phyloP scores from a whole-genome alignment of 2,329 filamentous ascomycete genomes.

The Colletotrichum tropicale region DNA sequence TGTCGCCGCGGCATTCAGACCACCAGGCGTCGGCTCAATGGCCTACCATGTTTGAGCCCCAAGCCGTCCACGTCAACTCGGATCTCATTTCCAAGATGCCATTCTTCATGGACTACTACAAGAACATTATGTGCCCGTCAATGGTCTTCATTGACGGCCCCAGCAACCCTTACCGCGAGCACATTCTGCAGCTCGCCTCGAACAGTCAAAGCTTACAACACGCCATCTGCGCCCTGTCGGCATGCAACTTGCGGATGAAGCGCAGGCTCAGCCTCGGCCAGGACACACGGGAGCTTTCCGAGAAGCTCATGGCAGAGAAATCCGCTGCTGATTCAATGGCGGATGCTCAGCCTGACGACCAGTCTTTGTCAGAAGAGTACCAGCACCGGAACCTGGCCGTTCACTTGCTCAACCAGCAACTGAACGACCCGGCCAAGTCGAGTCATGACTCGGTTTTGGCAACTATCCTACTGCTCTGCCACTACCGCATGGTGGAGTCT shows the following conservation, averaged over 20 bases:
- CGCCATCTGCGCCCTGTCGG: conserved; percentile 86
- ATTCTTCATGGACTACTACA: conserved; percentile 92
- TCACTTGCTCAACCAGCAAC: conserved; percentile 80
- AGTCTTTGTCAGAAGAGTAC: conserved; percentile 77
- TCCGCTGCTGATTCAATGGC: conserved; percentile 47
- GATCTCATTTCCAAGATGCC: conserved; percentile 79
- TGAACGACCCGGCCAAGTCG: conserved; percentile 76
- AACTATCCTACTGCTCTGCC: conserved; percentile 84
- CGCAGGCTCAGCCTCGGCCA: conserved; percentile 68
- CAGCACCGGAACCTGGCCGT: conserved; percentile 84
- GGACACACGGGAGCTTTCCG: conserved; percentile 54
- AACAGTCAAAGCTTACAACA: conserved; percentile 86
- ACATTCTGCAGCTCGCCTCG: conserved; percentile 79
- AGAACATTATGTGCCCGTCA: conserved; percentile 88
- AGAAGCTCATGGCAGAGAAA: conserved; percentile 53
- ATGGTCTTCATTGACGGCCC: conserved; percentile 91
- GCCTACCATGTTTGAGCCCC: conserved; percentile 50
- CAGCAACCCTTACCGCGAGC: conserved; percentile 82
- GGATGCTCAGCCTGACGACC: conserved; percentile 61
- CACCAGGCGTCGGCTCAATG: conserved; percentile 49
- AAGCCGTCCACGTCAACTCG: conserved; percentile 57
- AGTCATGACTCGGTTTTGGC: conserved; percentile 87
- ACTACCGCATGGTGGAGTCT: conserved; percentile 93
- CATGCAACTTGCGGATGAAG: conserved; percentile 90
- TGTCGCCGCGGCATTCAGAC: conserved; percentile 47